Conservation (phyloP, 2,329 filamentous ascomycete species). For the Claviceps sp. region DNA sequence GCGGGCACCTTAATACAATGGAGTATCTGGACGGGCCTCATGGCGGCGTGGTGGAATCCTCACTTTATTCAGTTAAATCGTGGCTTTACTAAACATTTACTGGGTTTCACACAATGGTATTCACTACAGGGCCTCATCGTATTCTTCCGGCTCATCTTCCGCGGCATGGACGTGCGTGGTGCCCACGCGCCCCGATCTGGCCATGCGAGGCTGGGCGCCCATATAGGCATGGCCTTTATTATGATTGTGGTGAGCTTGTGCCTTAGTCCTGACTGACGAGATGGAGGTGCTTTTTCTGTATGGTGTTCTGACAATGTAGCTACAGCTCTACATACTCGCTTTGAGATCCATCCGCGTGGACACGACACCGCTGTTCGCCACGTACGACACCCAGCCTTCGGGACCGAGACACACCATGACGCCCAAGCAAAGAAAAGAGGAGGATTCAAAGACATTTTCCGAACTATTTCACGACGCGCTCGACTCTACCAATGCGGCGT, state of each 20-base stretch:
- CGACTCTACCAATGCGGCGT: conserved; percentile 12
- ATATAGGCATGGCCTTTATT: conserved; percentile 39
- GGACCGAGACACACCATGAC: conserved; percentile 15
- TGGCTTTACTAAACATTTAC: conserved; percentile 46
- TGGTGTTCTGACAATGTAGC: not conserved
- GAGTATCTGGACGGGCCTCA: conserved; percentile 33
- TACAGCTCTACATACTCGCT: conserved; percentile 31
- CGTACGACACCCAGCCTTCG: conserved; percentile 9
- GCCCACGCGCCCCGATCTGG: conserved; percentile 23
- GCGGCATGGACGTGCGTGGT: conserved; percentile 28
- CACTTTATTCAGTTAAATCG: conserved; percentile 44
- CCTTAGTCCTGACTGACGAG: not conserved
- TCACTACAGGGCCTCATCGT: conserved; percentile 48
- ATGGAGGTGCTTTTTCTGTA: not conserved
- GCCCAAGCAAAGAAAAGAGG: conserved; percentile 12
- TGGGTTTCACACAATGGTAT: conserved; percentile 53
- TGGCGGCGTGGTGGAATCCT: conserved; percentile 56
- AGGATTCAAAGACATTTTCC: conserved; percentile 29
- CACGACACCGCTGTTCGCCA: conserved; percentile 38
- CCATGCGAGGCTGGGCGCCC: conserved; percentile 34
- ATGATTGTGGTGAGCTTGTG: conserved; percentile 35
- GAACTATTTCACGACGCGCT: conserved; percentile 24
- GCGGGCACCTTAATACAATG: conserved; percentile 29
- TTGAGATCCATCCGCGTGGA: conserved; percentile 39
- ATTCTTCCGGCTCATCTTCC: conserved; percentile 37